phyloP scores from a whole-genome alignment of 331 rosid genomes.

The Erythrophleum ivorense region DNA sequence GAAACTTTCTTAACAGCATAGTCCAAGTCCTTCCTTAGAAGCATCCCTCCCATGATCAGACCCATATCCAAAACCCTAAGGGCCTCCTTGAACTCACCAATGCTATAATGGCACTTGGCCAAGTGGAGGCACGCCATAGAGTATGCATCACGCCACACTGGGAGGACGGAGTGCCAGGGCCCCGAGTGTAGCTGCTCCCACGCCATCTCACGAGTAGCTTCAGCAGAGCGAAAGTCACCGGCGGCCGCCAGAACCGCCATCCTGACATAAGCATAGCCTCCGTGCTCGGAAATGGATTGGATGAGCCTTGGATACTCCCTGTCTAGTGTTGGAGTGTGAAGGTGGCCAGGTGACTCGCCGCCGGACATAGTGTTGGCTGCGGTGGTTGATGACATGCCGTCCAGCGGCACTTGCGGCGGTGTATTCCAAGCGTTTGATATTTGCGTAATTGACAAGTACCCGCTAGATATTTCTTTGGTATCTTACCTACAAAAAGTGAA shows the following conservation, averaged over 20 bases:
- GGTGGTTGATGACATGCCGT: constrained; percentile 44
- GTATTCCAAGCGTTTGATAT: constrained; percentile 35
- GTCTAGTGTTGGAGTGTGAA: constrained; percentile 68
- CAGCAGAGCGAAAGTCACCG: constrained; percentile 77
- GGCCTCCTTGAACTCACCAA: constrained; percentile 70
- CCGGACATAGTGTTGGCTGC: background rate
- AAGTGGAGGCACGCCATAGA: constrained; percentile 89
- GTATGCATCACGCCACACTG: constrained; percentile 95
- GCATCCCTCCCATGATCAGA: constrained; percentile 89
- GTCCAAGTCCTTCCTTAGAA: constrained; percentile 72
- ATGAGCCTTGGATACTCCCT: constrained; percentile 61
- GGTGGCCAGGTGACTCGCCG: constrained; percentile 20
- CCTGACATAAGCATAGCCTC: constrained; percentile 82
- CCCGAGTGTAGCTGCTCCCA: constrained; percentile 99
- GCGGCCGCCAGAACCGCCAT: constrained; percentile 70
- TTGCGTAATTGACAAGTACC: background rate
- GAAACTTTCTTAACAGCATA: constrained; percentile 66
- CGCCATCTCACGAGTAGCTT: constrained; percentile 86
- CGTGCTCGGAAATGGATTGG: constrained; percentile 74
- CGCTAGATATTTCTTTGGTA: background rate
- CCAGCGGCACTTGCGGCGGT: constrained; percentile 10
- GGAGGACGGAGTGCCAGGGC: constrained; percentile 90
- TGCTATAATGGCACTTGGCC: constrained; percentile 62
- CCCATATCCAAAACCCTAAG: constrained; percentile 87
- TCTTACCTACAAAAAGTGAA: background rate